Percentiles rank a stretch among this genome's conserved stretches.
Evolutionary conservation across 257 asterid genomes (phyloP).

Genomic region (Solanum phureja): DNA sequence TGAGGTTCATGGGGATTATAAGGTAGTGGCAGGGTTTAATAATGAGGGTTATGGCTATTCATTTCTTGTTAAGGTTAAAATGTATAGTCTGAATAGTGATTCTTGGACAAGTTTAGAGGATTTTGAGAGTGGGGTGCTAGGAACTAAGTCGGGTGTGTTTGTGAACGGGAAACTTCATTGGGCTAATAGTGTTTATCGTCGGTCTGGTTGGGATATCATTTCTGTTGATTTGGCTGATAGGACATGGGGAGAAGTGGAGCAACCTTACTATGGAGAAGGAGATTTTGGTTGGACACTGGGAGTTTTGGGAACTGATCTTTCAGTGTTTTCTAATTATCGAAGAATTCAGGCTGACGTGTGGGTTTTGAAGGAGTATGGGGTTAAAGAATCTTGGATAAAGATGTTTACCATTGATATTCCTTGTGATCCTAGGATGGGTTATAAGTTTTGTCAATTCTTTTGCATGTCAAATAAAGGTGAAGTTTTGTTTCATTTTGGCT

Average conservation of each 20-base stretch:
- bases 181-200: not conserved
- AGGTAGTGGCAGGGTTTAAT: not conserved
- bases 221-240: not conserved
- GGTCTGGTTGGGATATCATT: not conserved
- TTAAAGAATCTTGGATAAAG: not conserved
- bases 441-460: not conserved
- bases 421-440: not conserved
- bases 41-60: not conserved
- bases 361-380: not conserved
- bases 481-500: not conserved
- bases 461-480: not conserved
- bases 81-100: not conserved
- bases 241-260: not conserved
- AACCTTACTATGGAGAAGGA: not conserved
- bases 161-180: not conserved
- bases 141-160: not conserved
- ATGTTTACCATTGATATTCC: not conserved
- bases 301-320: not conserved
- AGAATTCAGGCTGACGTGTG: not conserved
- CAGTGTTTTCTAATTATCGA: not conserved
- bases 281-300: not conserved
- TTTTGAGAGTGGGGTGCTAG: not conserved
- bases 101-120: not conserved
- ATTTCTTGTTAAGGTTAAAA: not conserved
- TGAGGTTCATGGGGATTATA: not conserved